Evolutionary conservation across 1,284 basidiomycete genomes (phyloP).

Genomic region (Cryptococcus sp.): DNA sequence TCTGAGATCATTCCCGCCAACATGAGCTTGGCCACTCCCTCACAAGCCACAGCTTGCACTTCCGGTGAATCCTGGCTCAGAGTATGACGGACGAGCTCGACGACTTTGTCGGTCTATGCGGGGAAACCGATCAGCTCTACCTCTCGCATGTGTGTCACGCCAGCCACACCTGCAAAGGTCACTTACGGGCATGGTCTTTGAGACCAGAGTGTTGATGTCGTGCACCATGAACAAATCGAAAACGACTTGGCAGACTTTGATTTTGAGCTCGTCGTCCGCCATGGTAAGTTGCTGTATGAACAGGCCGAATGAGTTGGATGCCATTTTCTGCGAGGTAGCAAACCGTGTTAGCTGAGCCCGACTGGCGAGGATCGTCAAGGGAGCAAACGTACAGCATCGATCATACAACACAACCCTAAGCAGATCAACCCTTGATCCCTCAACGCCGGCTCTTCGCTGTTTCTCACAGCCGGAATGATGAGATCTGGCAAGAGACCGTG

Average conservation of each 20-base stretch:
- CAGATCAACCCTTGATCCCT: conserved; percentile 84
- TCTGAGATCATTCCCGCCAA: conserved; percentile 80
- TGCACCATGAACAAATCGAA: conserved; percentile 92
- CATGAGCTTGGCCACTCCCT: conserved; percentile 88
- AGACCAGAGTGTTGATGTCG: conserved; percentile 61
- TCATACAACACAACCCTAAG: conserved; percentile 86
- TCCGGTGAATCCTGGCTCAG: conserved; percentile 73
- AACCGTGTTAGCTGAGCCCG: conserved; percentile 5
- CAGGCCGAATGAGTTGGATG: conserved; percentile 81
- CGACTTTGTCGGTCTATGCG: conserved; percentile 66
- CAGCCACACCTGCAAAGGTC: not conserved
- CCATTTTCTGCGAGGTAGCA: conserved; percentile 67
- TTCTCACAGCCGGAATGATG: conserved; percentile 85
- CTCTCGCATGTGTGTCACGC: no score
- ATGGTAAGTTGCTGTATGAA: conserved; percentile 83
- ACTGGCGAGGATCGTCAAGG: not conserved
- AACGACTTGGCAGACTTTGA: conserved; percentile 79
- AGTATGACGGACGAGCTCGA: conserved; percentile 73
- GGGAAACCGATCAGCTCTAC: no score
- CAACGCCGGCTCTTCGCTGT: conserved; percentile 74
- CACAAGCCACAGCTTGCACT: conserved; percentile 75
- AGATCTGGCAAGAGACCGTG: conserved; percentile 87
- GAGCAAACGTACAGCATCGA: conserved; percentile 62
- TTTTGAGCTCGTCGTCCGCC: conserved; percentile 73
- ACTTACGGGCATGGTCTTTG: conserved; percentile 43